These are phyloP conservation scores for Phallus indusiatus DNA, from an alignment of 768 basidiomycete species.

Conservation along the genomic window DNA sequence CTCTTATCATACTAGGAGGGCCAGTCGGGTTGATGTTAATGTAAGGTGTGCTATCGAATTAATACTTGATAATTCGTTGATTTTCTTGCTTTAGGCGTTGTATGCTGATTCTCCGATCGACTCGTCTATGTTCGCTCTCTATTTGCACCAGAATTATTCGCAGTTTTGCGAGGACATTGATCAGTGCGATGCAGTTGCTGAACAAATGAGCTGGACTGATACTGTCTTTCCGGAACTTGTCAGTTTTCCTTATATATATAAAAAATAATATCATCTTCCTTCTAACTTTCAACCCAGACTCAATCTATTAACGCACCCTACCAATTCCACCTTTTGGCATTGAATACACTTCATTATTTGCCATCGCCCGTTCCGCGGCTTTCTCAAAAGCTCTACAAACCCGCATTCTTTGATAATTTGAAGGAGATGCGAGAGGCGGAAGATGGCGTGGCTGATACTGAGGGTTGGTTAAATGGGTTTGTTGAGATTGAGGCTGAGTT, in stretches of 20 bases:
- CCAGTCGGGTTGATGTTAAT: constrained; percentile 71
- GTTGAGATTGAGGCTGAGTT: constrained; percentile 14
- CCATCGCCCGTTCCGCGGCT: constrained; percentile 76
- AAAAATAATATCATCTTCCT: not conserved
- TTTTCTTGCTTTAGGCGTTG: constrained; percentile 37
- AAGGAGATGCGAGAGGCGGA: constrained; percentile 49
- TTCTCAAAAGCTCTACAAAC: constrained; percentile 80
- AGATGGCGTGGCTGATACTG: constrained; percentile 47
- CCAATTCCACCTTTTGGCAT: constrained; percentile 72
- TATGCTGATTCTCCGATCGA: constrained; percentile 87
- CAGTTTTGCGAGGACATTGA: constrained; percentile 76
- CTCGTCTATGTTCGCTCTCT: constrained; percentile 77
- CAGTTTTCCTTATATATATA: too few species aligned
- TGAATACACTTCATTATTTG: constrained; percentile 80
- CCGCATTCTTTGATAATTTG: constrained; percentile 67
- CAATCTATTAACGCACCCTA: constrained; percentile 61
- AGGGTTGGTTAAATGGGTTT: constrained; percentile 44
- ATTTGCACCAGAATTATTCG: constrained; percentile 90
- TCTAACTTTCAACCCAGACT: constrained; percentile 35
- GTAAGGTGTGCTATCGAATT: constrained; percentile 31
- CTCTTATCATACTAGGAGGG: constrained; percentile 45
- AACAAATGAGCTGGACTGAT: constrained; percentile 73
- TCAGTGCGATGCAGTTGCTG: constrained; percentile 57
- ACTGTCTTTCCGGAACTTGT: constrained; percentile 56
- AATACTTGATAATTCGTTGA: constrained; percentile 2